Percentiles rank a stretch among this genome's conserved stretches.
phyloP scores from a whole-genome alignment of 106 monocot species.

The Dactylorhiza incarnata region DNA sequence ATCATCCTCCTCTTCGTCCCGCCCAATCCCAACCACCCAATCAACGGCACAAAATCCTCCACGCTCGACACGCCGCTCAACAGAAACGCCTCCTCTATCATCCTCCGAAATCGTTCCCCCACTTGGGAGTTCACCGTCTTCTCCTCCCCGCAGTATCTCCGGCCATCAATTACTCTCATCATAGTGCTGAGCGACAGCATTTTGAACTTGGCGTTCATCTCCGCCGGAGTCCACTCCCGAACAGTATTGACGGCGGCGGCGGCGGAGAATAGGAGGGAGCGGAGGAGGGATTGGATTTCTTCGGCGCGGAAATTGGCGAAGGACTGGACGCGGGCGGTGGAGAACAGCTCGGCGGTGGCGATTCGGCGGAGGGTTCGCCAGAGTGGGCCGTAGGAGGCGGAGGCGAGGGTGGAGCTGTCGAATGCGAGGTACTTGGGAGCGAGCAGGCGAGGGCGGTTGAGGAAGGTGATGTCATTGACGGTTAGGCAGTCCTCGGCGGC shows the following conservation, averaged over 20 bases:
- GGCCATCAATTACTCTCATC: slow-evolving; percentile 15
- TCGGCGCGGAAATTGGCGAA: neutral
- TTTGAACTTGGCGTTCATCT: slow-evolving; percentile 8
- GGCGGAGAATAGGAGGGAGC: neutral
- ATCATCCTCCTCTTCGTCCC: slow-evolving; percentile 2
- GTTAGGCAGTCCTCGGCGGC: neutral
- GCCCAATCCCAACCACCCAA: neutral
- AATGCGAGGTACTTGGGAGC: neutral
- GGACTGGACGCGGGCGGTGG: neutral
- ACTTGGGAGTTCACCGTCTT: neutral
- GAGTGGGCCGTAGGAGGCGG: slow-evolving; percentile 9
- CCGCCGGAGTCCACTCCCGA: neutral
- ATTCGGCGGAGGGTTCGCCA: slow-evolving; percentile 18
- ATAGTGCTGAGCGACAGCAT: slow-evolving; percentile 2
- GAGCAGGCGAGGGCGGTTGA: neutral
- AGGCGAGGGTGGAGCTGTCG: neutral
- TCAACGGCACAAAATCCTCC: slow-evolving; percentile 19
- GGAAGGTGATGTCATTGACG: neutral
- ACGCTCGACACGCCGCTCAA: slow-evolving; percentile 3
- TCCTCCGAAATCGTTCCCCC: neutral
- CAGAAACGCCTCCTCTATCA: neutral
- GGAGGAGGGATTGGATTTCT: neutral
- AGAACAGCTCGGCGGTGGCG: slow-evolving; percentile 1
- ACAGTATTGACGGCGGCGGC: too few relatives aligned
- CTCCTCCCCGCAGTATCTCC: neutral